phyloP scores from a whole-genome alignment of 139 green algal species.

The Diplosphaera chodatii region DNA sequence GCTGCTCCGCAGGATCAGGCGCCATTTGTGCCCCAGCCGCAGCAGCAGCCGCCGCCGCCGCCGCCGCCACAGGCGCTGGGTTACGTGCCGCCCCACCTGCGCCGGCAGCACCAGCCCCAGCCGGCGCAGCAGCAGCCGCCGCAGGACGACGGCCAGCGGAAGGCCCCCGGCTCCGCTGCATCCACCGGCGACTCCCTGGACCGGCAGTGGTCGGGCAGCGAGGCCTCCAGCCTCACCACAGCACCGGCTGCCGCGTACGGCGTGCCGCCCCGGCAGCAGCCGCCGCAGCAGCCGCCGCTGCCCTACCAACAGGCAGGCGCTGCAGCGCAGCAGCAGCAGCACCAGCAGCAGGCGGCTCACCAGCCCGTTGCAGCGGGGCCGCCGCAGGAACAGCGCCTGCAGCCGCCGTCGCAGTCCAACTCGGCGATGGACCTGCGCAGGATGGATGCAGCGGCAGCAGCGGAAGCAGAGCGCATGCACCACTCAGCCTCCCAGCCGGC shows the following conservation, averaged over 20 bases:
- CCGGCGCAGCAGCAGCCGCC: no score
- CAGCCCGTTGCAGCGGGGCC: no score
- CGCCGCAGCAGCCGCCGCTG: slow-evolving; percentile 1
- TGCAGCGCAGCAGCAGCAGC: neutral
- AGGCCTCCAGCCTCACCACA: neutral
- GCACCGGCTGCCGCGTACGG: neutral
- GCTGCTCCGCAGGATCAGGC: no score
- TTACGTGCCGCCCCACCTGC: neutral
- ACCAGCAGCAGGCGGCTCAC: neutral
- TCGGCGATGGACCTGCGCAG: neutral
- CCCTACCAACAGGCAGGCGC: no score
- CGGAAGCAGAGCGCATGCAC: neutral
- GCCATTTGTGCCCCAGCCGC: neutral
- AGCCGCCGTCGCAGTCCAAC: neutral
- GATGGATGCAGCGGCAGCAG: neutral
- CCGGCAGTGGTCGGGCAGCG: neutral
- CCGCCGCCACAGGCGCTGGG: neutral
- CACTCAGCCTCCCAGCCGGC: neutral
- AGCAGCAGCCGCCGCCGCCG: slow-evolving; percentile 4
- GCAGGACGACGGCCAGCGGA: neutral
- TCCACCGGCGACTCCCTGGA: neutral
- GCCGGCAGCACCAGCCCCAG: neutral
- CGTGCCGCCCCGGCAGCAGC: no score
- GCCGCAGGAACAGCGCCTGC: neutral
- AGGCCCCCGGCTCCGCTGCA: neutral